These are phyloP conservation scores for Saprolegnia parasitica DNA, from an alignment of 352 stramenopile species.

Conservation along the genomic window DNA sequence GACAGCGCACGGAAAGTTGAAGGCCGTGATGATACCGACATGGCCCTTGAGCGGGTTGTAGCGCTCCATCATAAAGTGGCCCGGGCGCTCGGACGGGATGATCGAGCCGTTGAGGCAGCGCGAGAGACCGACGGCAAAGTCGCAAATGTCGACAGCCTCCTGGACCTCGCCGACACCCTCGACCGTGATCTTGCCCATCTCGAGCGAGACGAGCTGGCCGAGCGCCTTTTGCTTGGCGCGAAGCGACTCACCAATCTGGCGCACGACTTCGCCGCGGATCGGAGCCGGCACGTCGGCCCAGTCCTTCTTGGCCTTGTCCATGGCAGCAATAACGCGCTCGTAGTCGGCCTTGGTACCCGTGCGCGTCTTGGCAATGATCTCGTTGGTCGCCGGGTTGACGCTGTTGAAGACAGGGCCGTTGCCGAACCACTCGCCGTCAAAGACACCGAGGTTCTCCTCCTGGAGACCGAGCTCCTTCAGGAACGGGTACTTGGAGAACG, in stretches of 20 bases:
- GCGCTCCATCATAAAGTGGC: slow-evolving; percentile 92
- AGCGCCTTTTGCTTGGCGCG: slow-evolving; percentile 86
- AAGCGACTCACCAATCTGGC: slow-evolving; percentile 87
- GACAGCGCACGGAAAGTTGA: slow-evolving; percentile 88
- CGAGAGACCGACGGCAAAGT: slow-evolving; percentile 90
- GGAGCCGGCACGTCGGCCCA: slow-evolving; percentile 86
- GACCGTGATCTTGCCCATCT: slow-evolving; percentile 93
- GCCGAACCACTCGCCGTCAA: slow-evolving; percentile 83
- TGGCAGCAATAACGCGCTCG: slow-evolving; percentile 68
- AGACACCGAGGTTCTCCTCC: slow-evolving; percentile 82
- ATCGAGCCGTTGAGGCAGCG: slow-evolving; percentile 84
- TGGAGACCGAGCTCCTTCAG: slow-evolving; percentile 72
- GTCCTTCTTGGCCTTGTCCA: slow-evolving; percentile 76
- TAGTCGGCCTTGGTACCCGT: slow-evolving; percentile 82
- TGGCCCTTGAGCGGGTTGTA: slow-evolving; percentile 92
- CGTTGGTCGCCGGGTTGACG: slow-evolving; percentile 77
- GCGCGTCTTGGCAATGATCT: slow-evolving; percentile 77
- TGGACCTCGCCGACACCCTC: slow-evolving; percentile 91
- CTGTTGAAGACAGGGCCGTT: slow-evolving; percentile 76
- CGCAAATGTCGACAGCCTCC: slow-evolving; percentile 92
- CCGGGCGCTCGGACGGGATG: slow-evolving; percentile 86
- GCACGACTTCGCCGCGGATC: slow-evolving; percentile 86
- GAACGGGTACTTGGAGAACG: slow-evolving; percentile 59
- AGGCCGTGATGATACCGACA: slow-evolving; percentile 91
- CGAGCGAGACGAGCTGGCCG: slow-evolving; percentile 84